Conservation (phyloP, 176 grass and related monocot genomes). For the Panicum miliaceum region DNA sequence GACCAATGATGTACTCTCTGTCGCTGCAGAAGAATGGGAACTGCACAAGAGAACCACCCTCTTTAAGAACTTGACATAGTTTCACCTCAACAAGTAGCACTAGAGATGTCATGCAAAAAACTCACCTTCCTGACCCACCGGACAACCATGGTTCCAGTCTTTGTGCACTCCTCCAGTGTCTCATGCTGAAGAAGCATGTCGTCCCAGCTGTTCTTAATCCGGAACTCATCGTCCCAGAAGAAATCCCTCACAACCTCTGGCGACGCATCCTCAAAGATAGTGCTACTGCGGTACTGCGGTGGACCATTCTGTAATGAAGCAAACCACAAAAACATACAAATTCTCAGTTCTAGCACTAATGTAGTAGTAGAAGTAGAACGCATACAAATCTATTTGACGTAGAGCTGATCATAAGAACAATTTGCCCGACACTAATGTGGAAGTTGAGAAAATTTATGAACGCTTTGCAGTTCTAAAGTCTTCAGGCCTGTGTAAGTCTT, state of each 20-base stretch:
- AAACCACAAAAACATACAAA: slow-evolving; percentile 11
- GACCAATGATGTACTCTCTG: slow-evolving; percentile 88
- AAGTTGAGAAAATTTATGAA: neutral
- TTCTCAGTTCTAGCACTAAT: neutral
- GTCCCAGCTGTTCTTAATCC: slow-evolving; percentile 79
- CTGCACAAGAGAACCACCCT: slow-evolving; percentile 49
- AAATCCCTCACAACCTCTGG: slow-evolving; percentile 85
- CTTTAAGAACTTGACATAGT: neutral
- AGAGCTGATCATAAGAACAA: slow-evolving; percentile 4
- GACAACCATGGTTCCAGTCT: slow-evolving; percentile 80
- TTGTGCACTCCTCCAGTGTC: slow-evolving; percentile 64
- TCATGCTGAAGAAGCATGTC: slow-evolving; percentile 89
- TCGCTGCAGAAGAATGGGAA: slow-evolving; percentile 98
- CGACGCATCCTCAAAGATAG: slow-evolving; percentile 74
- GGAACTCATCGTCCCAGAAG: slow-evolving; percentile 98
- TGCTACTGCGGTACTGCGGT: slow-evolving; percentile 81
- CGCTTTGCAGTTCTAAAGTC: neutral
- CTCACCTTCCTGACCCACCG: slow-evolving; percentile 93
- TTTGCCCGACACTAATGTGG: neutral
- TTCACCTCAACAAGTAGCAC: neutral
- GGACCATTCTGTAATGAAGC: slow-evolving; percentile 64
- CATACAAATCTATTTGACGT: neutral
- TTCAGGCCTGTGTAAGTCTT: neutral
- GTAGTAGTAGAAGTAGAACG: neutral
- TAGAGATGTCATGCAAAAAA: neutral